These are phyloP conservation scores for Vitis hybrid DNA, from an alignment of 177 flowering plant species.

Conservation along the genomic window DNA sequence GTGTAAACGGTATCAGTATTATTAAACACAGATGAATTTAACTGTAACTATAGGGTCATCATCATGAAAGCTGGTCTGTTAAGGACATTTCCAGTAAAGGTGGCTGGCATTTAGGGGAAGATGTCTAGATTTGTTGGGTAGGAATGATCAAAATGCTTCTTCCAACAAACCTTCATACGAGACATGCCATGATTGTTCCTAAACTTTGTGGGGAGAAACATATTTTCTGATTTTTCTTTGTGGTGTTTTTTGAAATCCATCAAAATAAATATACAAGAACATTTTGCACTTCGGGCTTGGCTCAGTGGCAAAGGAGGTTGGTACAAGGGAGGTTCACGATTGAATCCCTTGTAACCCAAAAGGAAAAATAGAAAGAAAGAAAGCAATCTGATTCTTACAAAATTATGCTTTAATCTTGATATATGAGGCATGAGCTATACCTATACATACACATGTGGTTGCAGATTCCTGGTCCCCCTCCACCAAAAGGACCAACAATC, in stretches of 20 bases:
- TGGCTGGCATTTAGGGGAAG: neutral
- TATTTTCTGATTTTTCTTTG: neutral
- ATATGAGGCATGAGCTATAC: neutral
- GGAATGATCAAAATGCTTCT: neutral
- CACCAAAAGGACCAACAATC: conserved; percentile 57
- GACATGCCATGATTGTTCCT: neutral
- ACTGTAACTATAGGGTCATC: too few species aligned
- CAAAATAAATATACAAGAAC: too few species aligned
- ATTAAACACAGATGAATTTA: too few species aligned
- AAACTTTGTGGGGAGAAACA: neutral
- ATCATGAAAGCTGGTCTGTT: too few species aligned
- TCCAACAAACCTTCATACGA: neutral
- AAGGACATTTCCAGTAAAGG: neutral
- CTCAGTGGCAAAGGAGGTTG: too few species aligned
- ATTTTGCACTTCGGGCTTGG: too few species aligned
- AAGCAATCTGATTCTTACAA: neutral
- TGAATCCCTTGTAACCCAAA: too few species aligned
- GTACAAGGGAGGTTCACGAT: too few species aligned
- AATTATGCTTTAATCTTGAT: conserved; percentile 1
- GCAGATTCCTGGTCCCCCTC: conserved; percentile 87
- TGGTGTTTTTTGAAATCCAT: neutral
- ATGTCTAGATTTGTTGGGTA: neutral
- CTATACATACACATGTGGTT: conserved; percentile 4
- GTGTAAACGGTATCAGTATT: too few species aligned
- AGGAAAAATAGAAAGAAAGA: too few species aligned